Conservation (phyloP, 176 grass and related monocot genomes). For the bread wheat (Triticum aestivum) region DNA sequence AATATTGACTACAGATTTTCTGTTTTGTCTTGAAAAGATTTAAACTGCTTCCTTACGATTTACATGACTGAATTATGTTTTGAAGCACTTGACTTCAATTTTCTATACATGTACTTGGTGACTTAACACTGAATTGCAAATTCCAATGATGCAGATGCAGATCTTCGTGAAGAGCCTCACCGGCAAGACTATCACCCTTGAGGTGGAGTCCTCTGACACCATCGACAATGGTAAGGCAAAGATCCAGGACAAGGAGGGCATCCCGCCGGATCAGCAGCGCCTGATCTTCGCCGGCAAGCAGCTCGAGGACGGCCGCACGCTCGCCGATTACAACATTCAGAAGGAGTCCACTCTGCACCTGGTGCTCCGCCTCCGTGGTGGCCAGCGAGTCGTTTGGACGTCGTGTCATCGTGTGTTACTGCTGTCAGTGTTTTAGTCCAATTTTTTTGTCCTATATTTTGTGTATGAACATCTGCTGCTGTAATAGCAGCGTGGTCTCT, state of each 20-base stretch:
- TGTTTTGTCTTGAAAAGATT: no score
- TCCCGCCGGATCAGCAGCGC: constrained; percentile 64
- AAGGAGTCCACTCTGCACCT: constrained; percentile 69
- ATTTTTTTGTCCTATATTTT: neutral
- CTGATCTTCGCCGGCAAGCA: constrained; percentile 64
- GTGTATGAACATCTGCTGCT: neutral
- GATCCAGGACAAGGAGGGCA: constrained; percentile 79
- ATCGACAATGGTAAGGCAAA: constrained; percentile 75
- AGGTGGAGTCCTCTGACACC: constrained; percentile 43
- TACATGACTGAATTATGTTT: no score
- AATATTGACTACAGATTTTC: no score
- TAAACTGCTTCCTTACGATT: no score
- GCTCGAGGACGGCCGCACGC: constrained; percentile 59
- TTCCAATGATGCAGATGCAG: constrained; percentile 32
- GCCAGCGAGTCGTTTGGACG: neutral
- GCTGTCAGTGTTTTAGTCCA: no score
- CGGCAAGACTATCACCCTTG: constrained; percentile 63
- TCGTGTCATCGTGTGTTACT: no score
- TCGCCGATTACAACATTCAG: constrained; percentile 58
- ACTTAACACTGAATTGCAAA: neutral
- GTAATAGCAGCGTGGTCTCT: neutral
- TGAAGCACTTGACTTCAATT: no score
- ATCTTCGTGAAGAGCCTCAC: constrained; percentile 71
- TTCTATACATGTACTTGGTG: neutral
- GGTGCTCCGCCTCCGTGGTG: constrained; percentile 65